Base-by-base conservation (phyloP, 2,329 filamentous ascomycete species). In the Ceratocystis smalleyi region DNA sequence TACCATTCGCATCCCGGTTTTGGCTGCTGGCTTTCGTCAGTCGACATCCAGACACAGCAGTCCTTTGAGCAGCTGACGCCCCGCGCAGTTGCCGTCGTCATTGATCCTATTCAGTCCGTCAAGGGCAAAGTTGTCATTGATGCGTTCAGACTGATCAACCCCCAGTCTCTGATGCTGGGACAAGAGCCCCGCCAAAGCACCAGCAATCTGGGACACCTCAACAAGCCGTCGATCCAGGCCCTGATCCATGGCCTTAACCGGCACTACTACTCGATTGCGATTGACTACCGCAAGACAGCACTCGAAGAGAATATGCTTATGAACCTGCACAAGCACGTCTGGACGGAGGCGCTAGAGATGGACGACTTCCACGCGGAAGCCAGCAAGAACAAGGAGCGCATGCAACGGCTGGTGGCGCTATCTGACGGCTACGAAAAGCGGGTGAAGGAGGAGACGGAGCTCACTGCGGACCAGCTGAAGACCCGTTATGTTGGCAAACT, bases 101-200 rank as follows among this genome's bases (percentile, higher is more conserved):
- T 99, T 71, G 94, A 99, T 72, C 94, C 94, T 51, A 97, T 99
- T 72, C 94, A 99, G 77, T 97, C 94, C 67, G 94, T 99, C 73
- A 99, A 99, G 80, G 94, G 94, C 76, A 99, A 99, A 76, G 94
- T 99, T 70, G 94, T 99, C 70, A 99, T 99, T 70, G 94, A 99
- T 74, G 94, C 94, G 64, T 99, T 99, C 84, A 90, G 94, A 69
- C 84, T 97, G 64, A 99, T 99, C 77, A 96, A 96, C 78, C 91
- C 94, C 15, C 94, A 99, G 77, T 91, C 91, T 15, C 82, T 99
- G 68, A 96, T 99, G 85, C 89, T 97, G 76, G 94, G 94, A 2
- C 94, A 99, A 75, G 94, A 99, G 75, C 94, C 94, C 10, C 87
- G 94, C 65, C 94, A 99, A 76, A 97, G 91, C 71, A 99, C 94